phyloP scores from a whole-genome alignment of 1,139 yeast genomes.

The Kodamaea alishanica region DNA sequence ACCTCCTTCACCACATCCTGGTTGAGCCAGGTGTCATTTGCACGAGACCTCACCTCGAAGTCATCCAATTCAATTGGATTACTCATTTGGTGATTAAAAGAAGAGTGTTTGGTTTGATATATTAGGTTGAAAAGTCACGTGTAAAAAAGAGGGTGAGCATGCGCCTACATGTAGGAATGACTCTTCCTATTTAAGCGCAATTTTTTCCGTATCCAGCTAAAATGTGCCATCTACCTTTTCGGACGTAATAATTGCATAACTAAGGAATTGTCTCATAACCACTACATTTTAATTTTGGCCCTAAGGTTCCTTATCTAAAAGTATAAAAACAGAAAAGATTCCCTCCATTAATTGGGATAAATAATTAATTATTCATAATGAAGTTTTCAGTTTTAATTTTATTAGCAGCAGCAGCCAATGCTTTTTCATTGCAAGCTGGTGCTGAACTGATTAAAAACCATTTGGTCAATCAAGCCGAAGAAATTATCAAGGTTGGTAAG shows the following conservation, averaged over 20 bases:
- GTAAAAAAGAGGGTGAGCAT: neutral
- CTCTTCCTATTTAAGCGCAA: too few relatives aligned
- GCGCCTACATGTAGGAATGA: too few relatives aligned
- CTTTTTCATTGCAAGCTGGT: conserved; percentile 3
- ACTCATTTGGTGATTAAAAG: neutral
- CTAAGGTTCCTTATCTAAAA: too few relatives aligned
- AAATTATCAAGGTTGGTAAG: conserved; percentile 1
- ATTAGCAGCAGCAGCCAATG: conserved; percentile 1
- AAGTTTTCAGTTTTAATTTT: too few relatives aligned
- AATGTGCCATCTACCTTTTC: too few relatives aligned
- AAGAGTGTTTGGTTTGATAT: neutral
- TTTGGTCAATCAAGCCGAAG: conserved; percentile 1
- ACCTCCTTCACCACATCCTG: conserved; percentile 36
- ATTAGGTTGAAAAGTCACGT: neutral
- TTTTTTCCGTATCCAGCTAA: too few relatives aligned
- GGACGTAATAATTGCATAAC: too few relatives aligned
- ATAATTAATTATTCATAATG: too few relatives aligned
- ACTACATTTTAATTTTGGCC: too few relatives aligned
- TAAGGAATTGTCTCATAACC: too few relatives aligned
- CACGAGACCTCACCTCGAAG: conserved; percentile 19
- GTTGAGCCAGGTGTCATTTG: conserved; percentile 38
- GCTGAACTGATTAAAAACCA: conserved; percentile 4
- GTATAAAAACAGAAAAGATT: too few relatives aligned
- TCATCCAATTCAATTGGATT: conserved; percentile 3
- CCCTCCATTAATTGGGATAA: too few relatives aligned